These are phyloP conservation scores for Mycena indigotica DNA, from an alignment of 768 basidiomycete genomes.

Conservation along the genomic window DNA sequence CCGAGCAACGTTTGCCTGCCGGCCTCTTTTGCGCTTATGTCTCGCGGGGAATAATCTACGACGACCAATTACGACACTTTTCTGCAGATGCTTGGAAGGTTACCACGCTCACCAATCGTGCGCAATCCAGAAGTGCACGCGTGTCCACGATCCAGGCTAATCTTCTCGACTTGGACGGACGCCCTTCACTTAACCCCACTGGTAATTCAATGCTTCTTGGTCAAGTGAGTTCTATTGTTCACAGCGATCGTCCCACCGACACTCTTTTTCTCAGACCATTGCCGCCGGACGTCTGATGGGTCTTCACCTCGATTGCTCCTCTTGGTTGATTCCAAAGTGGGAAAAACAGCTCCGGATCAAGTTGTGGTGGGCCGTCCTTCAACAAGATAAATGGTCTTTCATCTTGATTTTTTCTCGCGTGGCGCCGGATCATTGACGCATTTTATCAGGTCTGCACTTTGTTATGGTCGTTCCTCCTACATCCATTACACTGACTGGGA, in stretches of 20 bases:
- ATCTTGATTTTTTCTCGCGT: not conserved
- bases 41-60: constrained; percentile 22
- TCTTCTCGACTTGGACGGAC: constrained; percentile 23
- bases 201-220: constrained; percentile 23
- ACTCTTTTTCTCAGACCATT: constrained; percentile 13
- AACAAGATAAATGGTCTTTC: constrained; percentile 22
- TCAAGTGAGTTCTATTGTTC: constrained; percentile 11
- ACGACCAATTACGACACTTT: constrained; percentile 21
- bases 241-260: not conserved
- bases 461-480: constrained; percentile 22
- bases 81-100: constrained; percentile 21
- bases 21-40: constrained; percentile 23
- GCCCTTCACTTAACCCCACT: constrained; percentile 23
- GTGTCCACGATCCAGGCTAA: constrained; percentile 24
- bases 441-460: constrained; percentile 15
- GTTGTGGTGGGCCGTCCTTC: constrained; percentile 22
- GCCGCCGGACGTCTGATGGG: constrained; percentile 24
- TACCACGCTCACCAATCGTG: constrained; percentile 22
- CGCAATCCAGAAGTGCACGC: constrained; percentile 21
- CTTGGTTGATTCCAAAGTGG: constrained; percentile 22
- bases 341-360: constrained; percentile 21
- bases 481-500: constrained; percentile 23
- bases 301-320: constrained; percentile 17
- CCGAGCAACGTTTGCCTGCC: constrained; percentile 20
- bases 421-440: not conserved